These are phyloP conservation scores for Candida ficus DNA, from an alignment of 805 yeast species.

Conservation along the genomic window DNA sequence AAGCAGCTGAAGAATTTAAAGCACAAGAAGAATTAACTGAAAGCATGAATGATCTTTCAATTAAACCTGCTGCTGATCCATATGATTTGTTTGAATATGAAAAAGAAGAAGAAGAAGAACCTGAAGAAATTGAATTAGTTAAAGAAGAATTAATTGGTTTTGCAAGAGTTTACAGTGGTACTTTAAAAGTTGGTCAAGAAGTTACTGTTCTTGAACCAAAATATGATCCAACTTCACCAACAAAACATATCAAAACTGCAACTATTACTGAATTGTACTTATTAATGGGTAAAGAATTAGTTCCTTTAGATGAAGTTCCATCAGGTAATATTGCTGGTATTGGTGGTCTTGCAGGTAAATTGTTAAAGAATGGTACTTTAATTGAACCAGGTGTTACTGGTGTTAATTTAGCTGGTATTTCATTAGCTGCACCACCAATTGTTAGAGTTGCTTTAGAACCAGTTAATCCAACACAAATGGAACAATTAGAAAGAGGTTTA, in stretches of 20 bases:
- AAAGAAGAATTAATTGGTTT: conserved; percentile 79
- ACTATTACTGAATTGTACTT: conserved; percentile 67
- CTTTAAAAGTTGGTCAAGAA: conserved; percentile 67
- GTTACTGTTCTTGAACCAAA: conserved; percentile 81
- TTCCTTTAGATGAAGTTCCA: conserved; percentile 73
- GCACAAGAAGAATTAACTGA: conserved; percentile 18
- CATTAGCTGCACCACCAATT: conserved; percentile 78
- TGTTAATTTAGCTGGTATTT: conserved; percentile 73
- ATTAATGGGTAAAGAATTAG: conserved; percentile 89
- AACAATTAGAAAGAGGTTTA: conserved; percentile 70
- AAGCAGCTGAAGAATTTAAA: conserved; percentile 56
- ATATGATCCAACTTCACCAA: conserved; percentile 62
- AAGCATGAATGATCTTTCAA: conserved; percentile 10
- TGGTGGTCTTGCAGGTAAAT: conserved; percentile 79
- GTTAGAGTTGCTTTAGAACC: conserved; percentile 97
- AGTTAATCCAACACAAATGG: conserved; percentile 74
- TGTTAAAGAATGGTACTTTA: conserved; percentile 84
- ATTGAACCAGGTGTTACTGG: conserved; percentile 54
- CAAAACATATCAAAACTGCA: conserved; percentile 50
- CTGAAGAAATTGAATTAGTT: conserved; percentile 33
- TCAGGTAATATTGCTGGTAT: conserved; percentile 96
- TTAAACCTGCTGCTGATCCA: conserved; percentile 29
- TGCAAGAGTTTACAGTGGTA: conserved; percentile 85
- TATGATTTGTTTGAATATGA: conserved; percentile 42
- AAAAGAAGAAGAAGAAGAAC: conserved; percentile 49